Evolutionary conservation across 2,329 filamentous ascomycete species (phyloP).

Genomic region (Biscogniauxia marginata): DNA sequence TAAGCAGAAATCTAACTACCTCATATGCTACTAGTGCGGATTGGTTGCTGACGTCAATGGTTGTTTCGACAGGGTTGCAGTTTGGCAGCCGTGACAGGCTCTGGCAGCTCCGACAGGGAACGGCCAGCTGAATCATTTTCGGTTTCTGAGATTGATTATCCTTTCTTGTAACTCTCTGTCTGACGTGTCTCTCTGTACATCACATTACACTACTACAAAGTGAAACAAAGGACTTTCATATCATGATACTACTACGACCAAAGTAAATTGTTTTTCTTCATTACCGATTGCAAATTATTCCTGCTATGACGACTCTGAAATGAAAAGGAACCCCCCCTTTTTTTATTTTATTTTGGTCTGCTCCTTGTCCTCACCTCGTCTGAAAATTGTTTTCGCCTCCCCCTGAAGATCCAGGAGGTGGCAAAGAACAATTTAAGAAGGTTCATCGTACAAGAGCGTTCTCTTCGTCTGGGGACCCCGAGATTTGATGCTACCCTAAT

Average conservation of each 20-base stretch:
- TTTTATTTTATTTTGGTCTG: not conserved
- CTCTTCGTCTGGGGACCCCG: not conserved
- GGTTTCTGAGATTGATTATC: not conserved
- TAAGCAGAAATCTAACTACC: no score
- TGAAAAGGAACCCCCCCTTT: not conserved
- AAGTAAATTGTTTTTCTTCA: not conserved
- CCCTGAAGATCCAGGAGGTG: conserved; percentile 33
- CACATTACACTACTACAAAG: no score
- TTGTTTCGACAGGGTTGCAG: no score
- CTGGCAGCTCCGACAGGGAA: not conserved
- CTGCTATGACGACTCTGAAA: not conserved
- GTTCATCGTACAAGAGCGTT: not conserved
- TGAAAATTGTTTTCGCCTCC: conserved; percentile 26
- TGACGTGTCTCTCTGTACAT: no score
- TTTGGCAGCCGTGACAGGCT: no score
- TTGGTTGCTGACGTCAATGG: not conserved
- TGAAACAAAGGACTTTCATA: not conserved
- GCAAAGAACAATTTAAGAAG: conserved; percentile 16
- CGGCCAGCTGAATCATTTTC: not conserved
- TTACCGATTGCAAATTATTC: not conserved
- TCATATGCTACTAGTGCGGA: no score
- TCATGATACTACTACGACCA: not conserved
- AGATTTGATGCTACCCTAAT: not conserved
- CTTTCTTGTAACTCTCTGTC: not conserved
- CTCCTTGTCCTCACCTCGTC: not conserved